These are phyloP conservation scores for Mycena latifolia DNA, from an alignment of 768 basidiomycete species.

Conservation along the genomic window DNA sequence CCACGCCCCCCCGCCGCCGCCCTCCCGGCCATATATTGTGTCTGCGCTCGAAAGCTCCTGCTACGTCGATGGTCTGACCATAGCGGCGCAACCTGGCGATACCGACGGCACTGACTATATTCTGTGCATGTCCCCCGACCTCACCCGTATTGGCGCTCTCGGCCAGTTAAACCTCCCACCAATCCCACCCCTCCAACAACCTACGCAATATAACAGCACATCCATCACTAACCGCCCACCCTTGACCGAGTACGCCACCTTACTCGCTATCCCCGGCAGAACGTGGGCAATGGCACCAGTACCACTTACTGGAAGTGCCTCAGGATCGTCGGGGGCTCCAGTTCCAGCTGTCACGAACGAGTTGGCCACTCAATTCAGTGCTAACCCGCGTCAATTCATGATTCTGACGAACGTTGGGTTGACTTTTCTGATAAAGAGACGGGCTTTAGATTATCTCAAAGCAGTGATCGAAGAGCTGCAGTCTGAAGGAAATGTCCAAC, in stretches of 20 bases:
- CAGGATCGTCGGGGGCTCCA: slow-evolving; percentile 55
- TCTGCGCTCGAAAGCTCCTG: slow-evolving; percentile 71
- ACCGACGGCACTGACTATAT: slow-evolving; percentile 80
- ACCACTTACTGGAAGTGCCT: slow-evolving; percentile 42
- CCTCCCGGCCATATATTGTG: slow-evolving; percentile 69
- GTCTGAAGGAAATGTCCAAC: slow-evolving; percentile 78
- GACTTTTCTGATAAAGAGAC: slow-evolving; percentile 82
- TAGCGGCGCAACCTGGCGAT: slow-evolving; percentile 83
- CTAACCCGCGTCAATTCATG: slow-evolving; percentile 83
- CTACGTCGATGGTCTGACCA: slow-evolving; percentile 74
- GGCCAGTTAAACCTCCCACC: slow-evolving; percentile 72
- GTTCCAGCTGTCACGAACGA: slow-evolving; percentile 78
- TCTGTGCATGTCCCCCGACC: slow-evolving; percentile 80
- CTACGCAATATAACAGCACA: slow-evolving; percentile 53
- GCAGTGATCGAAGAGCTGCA: slow-evolving; percentile 88
- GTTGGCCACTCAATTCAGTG: slow-evolving; percentile 84
- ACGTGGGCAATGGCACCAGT: slow-evolving; percentile 87
- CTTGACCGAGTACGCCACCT: slow-evolving; percentile 80
- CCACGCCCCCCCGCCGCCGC: slow-evolving; percentile 58
- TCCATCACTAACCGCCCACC: slow-evolving; percentile 63
- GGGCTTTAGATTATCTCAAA: slow-evolving; percentile 87
- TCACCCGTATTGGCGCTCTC: slow-evolving; percentile 77
- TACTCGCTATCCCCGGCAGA: slow-evolving; percentile 84
- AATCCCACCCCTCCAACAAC: slow-evolving; percentile 52
- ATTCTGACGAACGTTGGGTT: slow-evolving; percentile 90